Evolutionary conservation across 306 rosid genomes (phyloP), one percentile per base, ranked within the genome.

Genomic region (Cucurbita ficifolia): DNA sequence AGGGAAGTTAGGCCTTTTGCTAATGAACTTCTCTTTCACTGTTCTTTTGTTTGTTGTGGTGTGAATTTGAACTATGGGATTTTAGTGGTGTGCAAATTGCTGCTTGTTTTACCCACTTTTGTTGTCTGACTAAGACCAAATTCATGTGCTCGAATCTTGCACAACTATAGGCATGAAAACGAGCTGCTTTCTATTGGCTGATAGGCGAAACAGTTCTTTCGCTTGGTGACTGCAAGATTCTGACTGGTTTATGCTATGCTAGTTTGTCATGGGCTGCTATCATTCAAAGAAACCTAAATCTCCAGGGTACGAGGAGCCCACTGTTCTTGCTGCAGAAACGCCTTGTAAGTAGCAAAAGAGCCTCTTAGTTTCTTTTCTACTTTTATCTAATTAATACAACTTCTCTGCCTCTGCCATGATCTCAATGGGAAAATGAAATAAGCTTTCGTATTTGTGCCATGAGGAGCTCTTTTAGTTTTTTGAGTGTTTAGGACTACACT

Each of bases 261-360:
- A 68, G 78, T 84, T 58, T 69, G 43, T 70, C 60, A 94, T 94
- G 99, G 99, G 99, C 70, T 89, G 99, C 80, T 59, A 0, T 81
- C 43, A 6, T 24, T 91, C 98, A 45, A 87, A 89, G 85, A 59
- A 76, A 81, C 68, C 33, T 16, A 55, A 75, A 54, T 43, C 63
- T 7, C 92, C 80, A 4, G 91, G 92, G 43, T 86, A 86, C 29
- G 99, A 91, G 78, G 87, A 94, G 10, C 91, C 95, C 8, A 24
- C 75, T 2, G 59, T 85, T 83, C 99, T 94, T 75, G 91, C 99
- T n/a, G 86, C 97, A 19, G 96, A 75, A 81, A 94, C 99, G 60
- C 96, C 95, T 40, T 94, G 99, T 94, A 81, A 89, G 91, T 86
- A 72, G 74, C 33, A 35, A 16, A 29, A 36, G 10, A 29, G 7